A percentile compares a stretch with the other conserved stretches of the same genome.
These are phyloP conservation scores for Aspergillus carbonarius DNA, from an alignment of 2,329 filamentous ascomycete species.

Conservation along the genomic window DNA sequence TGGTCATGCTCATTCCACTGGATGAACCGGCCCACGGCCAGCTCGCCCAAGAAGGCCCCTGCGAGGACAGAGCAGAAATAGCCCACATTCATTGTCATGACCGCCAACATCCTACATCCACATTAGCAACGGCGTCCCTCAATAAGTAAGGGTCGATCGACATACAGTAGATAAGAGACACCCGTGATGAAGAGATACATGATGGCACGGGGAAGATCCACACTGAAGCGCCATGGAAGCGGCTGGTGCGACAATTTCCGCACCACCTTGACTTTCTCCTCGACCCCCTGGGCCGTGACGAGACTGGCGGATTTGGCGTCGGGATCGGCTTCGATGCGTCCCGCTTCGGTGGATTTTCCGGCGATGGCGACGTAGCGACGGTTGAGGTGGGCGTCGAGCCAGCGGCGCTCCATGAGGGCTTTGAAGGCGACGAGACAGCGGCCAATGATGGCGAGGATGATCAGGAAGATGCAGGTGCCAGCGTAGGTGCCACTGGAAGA, in stretches of 20 bases:
- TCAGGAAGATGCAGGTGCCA: constrained; percentile 87
- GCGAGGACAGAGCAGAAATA: constrained; percentile 80
- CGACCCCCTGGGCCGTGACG: constrained; percentile 70
- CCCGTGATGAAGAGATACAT: constrained; percentile 72
- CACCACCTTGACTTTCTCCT: constrained; percentile 77
- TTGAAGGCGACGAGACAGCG: constrained; percentile 72
- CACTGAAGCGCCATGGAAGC: constrained; percentile 76
- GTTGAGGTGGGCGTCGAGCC: constrained; percentile 69
- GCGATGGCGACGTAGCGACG: constrained; percentile 75
- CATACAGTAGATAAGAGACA: constrained; percentile 83
- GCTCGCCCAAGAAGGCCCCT: constrained; percentile 80
- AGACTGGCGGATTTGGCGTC: constrained; percentile 66
- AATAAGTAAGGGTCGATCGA: not conserved
- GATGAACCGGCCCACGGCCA: constrained; percentile 72
- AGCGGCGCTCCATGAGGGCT: constrained; percentile 57
- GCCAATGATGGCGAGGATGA: constrained; percentile 69
- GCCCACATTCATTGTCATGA: constrained; percentile 86
- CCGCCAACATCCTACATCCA: constrained; percentile 73
- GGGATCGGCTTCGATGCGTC: constrained; percentile 58
- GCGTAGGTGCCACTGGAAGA: constrained; percentile 69
- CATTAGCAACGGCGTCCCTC: no score
- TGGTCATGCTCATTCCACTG: constrained; percentile 36
- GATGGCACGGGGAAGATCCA: constrained; percentile 71
- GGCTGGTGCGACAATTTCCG: constrained; percentile 52
- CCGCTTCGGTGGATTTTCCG: constrained; percentile 60